phyloP scores from a whole-genome alignment of 805 yeast genomes.

The Saccharomycopsis oosterbeekiorum region DNA sequence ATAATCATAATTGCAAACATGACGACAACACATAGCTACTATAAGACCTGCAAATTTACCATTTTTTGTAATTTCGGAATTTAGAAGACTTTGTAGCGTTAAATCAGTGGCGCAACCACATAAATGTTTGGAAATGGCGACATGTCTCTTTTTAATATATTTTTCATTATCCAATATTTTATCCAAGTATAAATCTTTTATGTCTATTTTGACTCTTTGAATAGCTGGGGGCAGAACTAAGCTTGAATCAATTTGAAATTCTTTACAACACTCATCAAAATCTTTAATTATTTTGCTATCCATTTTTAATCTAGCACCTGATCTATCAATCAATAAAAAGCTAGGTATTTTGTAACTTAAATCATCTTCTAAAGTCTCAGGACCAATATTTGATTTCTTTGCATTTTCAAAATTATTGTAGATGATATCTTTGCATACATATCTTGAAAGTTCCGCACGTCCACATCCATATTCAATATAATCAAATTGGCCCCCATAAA shows the following conservation, averaged over 20 bases:
- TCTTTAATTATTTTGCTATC: constrained; percentile 62
- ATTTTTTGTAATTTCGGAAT: constrained; percentile 23
- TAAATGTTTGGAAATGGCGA: constrained; percentile 76
- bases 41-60: constrained; percentile 42
- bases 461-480: constrained; percentile 88
- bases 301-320: constrained; percentile 66
- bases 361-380: background rate
- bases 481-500: constrained; percentile 29
- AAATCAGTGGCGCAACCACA: constrained; percentile 94
- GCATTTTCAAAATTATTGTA: constrained; percentile 6
- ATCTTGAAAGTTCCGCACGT: constrained; percentile 71
- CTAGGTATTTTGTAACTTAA: constrained; percentile 19
- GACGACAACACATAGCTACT: constrained; percentile 92
- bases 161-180: constrained; percentile 27
- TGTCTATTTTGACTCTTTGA: constrained; percentile 59
- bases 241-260: background rate
- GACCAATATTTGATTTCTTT: constrained; percentile 17
- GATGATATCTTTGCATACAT: constrained; percentile 28
- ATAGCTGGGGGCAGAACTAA: constrained; percentile 26
- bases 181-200: constrained; percentile 59
- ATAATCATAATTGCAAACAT: constrained; percentile 57
- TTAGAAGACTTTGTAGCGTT: constrained; percentile 55
- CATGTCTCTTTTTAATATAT: constrained; percentile 23
- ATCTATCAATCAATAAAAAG: constrained; percentile 65
- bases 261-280: constrained; percentile 23